Evolutionary conservation across 2,329 filamentous ascomycete species (phyloP).

Genomic region (Botrytis squamosa): DNA sequence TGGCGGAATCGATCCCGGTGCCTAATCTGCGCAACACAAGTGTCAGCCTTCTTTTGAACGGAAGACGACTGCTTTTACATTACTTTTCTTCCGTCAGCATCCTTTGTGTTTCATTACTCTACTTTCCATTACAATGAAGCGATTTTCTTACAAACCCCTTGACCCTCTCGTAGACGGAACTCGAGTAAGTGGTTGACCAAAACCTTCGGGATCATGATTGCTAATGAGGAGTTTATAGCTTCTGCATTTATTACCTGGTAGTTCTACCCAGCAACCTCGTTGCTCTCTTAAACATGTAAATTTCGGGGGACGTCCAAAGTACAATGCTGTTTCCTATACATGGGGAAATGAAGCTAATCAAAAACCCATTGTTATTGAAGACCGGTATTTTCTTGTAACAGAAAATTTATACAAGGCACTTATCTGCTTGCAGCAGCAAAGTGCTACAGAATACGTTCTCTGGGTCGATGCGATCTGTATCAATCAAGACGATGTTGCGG

Average conservation of each 20-base stretch:
- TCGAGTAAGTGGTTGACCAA: neutral
- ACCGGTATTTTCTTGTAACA: constrained; percentile 11
- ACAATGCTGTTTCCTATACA: constrained; percentile 35
- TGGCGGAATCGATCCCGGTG: neutral
- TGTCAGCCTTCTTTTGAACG: neutral
- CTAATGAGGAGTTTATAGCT: neutral
- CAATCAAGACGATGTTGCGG: constrained; percentile 23
- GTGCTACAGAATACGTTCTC: neutral
- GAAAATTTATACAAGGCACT: constrained; percentile 22
- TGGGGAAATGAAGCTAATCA: constrained; percentile 28
- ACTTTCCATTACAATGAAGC: neutral
- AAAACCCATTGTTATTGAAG: constrained; percentile 29
- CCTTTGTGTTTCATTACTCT: neutral
- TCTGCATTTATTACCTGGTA: neutral
- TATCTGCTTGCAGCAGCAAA: neutral
- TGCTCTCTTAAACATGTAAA: constrained; percentile 13
- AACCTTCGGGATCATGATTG: neutral
- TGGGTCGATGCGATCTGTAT: constrained; percentile 27
- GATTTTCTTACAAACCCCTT: constrained; percentile 15
- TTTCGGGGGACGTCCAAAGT: constrained; percentile 29
- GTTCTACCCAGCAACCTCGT: neutral
- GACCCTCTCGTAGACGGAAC: constrained; percentile 21
- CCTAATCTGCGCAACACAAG: too few relatives aligned
- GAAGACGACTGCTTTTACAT: neutral
- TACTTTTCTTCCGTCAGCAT: neutral